Base-by-base conservation (phyloP, 257 asterid species). In the Plantago ovata region DNA sequence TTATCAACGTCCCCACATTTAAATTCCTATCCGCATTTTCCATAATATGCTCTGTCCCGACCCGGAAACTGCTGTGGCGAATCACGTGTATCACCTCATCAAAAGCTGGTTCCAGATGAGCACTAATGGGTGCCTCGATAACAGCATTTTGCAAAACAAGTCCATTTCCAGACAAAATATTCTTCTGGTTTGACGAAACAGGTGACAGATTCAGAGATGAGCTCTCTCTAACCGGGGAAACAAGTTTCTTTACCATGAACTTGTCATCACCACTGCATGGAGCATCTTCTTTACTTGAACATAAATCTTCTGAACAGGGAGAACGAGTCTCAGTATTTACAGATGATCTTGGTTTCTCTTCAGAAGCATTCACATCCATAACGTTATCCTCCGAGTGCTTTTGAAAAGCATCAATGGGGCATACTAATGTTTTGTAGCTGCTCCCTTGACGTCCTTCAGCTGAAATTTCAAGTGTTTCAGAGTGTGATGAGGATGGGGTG, bases 61-160 rank as follows among this genome's bases (percentile, higher is more conserved):
- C 83, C 45, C 82, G 86, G 70, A 79, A 76, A 63, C 90, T 82
- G 67, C 94, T 82, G 66, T 79, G 91, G 1, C 81, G 74, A 52
- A 83, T 73, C 67, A 78, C 93, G 13, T 79, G 94, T 46, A 84
- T 84, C 75, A 82, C 74, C 52, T 79, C 95, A 58, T 69, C 85
- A 49, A 74, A 74, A 63, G 79, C 77, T 14, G 88, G 78, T 64
- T 79, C 51, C 60, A 70, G 74, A 69, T 78, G 75, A 48, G 64
- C 41, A 32, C 51, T 42, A 18, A 74, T 43, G 16, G 79, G 58
- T 51, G 64, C 77, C 53, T 79, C 95, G 19, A 64, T 64, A 47
- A 56, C 54, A 55, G 74, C 70, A 69, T 70, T 75, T 73, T 79
- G 91, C 61, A 70, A 74, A 38, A 64, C 58, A 40, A 53, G 60